These are phyloP conservation scores for Emergomyces orientalis DNA, from an alignment of 2,329 filamentous ascomycete genomes.

Conservation along the genomic window DNA sequence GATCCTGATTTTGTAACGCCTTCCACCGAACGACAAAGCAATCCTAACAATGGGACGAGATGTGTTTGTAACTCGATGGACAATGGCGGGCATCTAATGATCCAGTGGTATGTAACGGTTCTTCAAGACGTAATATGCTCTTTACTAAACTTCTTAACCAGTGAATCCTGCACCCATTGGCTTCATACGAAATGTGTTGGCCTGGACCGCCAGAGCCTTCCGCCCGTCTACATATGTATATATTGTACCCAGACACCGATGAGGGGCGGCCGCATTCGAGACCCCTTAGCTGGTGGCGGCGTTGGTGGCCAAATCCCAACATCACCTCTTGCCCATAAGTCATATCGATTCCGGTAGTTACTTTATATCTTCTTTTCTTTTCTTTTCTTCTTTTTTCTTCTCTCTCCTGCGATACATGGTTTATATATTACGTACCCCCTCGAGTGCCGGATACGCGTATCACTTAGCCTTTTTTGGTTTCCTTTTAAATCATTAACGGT, in stretches of 20 bases:
- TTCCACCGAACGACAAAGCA: conserved; percentile 44
- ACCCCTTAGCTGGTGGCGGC: conserved; percentile 14
- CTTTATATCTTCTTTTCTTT: not conserved
- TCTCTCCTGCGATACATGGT: not conserved
- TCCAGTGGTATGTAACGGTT: conserved; percentile 43
- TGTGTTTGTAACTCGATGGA: conserved; percentile 50
- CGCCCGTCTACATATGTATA: conserved; percentile 43
- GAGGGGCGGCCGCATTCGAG: conserved; percentile 20
- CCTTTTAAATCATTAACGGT: not conserved
- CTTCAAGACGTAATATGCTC: not conserved
- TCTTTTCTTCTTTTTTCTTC: not conserved
- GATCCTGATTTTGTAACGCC: conserved; percentile 45
- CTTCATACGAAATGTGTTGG: conserved; percentile 52
- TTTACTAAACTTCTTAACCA: conserved; percentile 17
- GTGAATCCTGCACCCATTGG: conserved; percentile 55
- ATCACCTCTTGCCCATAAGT: conserved; percentile 23
- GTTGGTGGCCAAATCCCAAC: conserved; percentile 14
- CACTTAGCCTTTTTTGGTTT: not conserved
- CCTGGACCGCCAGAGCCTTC: conserved; percentile 39
- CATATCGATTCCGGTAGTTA: conserved; percentile 11
- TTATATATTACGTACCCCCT: not conserved
- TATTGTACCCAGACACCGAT: conserved; percentile 38
- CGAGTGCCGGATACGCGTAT: not conserved
- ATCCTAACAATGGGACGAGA: conserved; percentile 45
- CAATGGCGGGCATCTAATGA: conserved; percentile 47